phyloP scores from a whole-genome alignment of 805 yeast genomes.

The Candida coquimbonensis region DNA sequence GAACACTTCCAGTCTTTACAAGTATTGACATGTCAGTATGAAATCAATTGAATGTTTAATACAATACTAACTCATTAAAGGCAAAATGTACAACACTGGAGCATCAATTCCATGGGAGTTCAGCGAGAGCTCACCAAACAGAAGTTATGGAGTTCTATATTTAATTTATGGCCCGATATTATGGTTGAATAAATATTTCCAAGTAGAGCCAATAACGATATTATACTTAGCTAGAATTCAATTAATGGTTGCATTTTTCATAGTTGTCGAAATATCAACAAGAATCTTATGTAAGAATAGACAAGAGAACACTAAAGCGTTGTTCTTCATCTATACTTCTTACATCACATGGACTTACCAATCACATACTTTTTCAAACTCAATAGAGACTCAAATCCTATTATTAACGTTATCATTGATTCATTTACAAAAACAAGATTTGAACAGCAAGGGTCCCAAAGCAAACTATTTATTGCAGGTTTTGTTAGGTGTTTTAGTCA shows the following conservation, averaged over 20 bases:
- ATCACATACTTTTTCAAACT: slow-evolving; percentile 84
- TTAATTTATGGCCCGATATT: slow-evolving; percentile 64
- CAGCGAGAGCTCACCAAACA: slow-evolving; percentile 41
- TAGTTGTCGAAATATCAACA: slow-evolving; percentile 30
- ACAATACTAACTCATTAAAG: not conserved
- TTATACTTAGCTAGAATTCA: slow-evolving; percentile 50
- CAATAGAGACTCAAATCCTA: slow-evolving; percentile 54
- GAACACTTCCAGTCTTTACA: slow-evolving; percentile 94
- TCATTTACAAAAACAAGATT: slow-evolving; percentile 23
- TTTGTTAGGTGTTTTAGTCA: slow-evolving; percentile 41
- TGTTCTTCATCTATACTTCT: slow-evolving; percentile 41
- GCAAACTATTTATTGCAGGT: slow-evolving; percentile 15
- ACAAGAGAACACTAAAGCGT: slow-evolving; percentile 36
- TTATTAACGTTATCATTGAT: slow-evolving; percentile 35
- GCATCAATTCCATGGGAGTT: slow-evolving; percentile 77
- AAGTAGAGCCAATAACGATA: slow-evolving; percentile 39
- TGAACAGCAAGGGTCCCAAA: slow-evolving; percentile 1
- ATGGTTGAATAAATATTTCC: slow-evolving; percentile 28
- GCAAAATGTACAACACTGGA: not conserved
- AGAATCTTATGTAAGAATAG: slow-evolving; percentile 42
- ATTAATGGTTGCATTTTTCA: slow-evolving; percentile 30
- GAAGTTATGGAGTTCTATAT: slow-evolving; percentile 68
- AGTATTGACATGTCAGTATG: slow-evolving; percentile 41
- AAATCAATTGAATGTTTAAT: not conserved
- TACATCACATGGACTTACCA: slow-evolving; percentile 77